Evolutionary conservation across 2,329 filamentous ascomycete species (phyloP).

Genomic region (Ceratocystis alfenasii): DNA sequence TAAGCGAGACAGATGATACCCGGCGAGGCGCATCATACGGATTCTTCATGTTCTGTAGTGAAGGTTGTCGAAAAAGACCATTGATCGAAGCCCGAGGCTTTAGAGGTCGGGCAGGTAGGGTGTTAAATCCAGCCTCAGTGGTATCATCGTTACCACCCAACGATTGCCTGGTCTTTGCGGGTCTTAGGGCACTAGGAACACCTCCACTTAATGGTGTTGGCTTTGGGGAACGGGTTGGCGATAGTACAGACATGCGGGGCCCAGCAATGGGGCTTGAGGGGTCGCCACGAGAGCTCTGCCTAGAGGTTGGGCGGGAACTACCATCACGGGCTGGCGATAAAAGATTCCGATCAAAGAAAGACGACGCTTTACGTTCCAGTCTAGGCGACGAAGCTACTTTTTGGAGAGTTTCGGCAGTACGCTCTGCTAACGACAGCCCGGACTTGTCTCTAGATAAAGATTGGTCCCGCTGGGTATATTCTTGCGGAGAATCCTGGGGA

Average conservation of each 20-base stretch:
- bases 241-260: constrained; percentile 30
- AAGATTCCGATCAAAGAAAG: constrained; percentile 50
- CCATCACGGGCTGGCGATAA: constrained; percentile 27
- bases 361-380: constrained; percentile 52
- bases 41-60: constrained; percentile 33
- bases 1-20: constrained; percentile 20
- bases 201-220: constrained; percentile 36
- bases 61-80: constrained; percentile 45
- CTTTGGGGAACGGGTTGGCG: constrained; percentile 35
- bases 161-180: constrained; percentile 29
- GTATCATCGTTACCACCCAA: neutral
- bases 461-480: neutral
- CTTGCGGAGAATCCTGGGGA: constrained; percentile 12
- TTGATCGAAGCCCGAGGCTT: constrained; percentile 43
- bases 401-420: constrained; percentile 75
- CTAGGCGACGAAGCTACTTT: constrained; percentile 67
- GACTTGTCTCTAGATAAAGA: constrained; percentile 25
- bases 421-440: constrained; percentile 58
- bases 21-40: constrained; percentile 24
- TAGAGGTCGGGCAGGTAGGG: constrained; percentile 35
- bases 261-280: constrained; percentile 43
- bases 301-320: constrained; percentile 26
- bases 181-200: constrained; percentile 33
- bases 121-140: constrained; percentile 34
- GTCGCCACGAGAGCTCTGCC: constrained; percentile 17